Conservation (phyloP, 2,329 filamentous ascomycete species). For the Xylariaceae sp. region DNA sequence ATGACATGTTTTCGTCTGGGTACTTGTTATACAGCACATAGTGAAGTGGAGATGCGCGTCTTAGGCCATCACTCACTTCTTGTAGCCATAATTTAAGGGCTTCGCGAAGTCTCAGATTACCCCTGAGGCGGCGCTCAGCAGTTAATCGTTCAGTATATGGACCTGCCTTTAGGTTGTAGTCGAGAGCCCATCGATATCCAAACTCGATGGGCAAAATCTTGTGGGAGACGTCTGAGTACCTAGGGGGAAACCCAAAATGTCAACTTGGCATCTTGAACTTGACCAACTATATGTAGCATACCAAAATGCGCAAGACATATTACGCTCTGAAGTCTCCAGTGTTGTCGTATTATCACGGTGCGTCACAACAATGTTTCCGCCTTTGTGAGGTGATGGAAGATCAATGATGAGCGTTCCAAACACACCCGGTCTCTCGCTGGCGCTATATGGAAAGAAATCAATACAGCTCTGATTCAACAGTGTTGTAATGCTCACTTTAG, state of each 20-base stretch:
- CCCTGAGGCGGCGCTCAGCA: conserved; percentile 12
- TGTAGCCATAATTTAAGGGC: conserved; percentile 34
- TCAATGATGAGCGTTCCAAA: conserved; percentile 54
- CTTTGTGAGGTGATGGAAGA: conserved; percentile 51
- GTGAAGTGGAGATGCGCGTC: conserved; percentile 25
- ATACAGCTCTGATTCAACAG: neutral
- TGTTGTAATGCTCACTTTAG: conserved; percentile 39
- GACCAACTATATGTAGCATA: neutral
- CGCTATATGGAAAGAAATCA: conserved; percentile 31
- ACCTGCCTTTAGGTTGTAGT: conserved; percentile 51
- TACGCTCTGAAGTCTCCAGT: conserved; percentile 35
- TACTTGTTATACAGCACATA: conserved; percentile 41
- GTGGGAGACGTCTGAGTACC: conserved; percentile 57
- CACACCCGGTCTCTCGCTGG: conserved; percentile 50
- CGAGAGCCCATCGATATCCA: conserved; percentile 54
- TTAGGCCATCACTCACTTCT: conserved; percentile 14
- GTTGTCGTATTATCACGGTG: conserved; percentile 40
- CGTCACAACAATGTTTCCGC: conserved; percentile 47
- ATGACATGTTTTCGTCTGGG: conserved; percentile 37
- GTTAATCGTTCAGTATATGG: conserved; percentile 24
- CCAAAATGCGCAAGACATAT: conserved; percentile 33
- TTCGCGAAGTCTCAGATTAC: conserved; percentile 20
- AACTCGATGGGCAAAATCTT: conserved; percentile 51
- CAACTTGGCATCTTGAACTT: neutral
- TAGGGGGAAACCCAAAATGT: conserved; percentile 2